Base-by-base conservation (phyloP, 148 eudicot species). In the Camellia granthamiana region DNA sequence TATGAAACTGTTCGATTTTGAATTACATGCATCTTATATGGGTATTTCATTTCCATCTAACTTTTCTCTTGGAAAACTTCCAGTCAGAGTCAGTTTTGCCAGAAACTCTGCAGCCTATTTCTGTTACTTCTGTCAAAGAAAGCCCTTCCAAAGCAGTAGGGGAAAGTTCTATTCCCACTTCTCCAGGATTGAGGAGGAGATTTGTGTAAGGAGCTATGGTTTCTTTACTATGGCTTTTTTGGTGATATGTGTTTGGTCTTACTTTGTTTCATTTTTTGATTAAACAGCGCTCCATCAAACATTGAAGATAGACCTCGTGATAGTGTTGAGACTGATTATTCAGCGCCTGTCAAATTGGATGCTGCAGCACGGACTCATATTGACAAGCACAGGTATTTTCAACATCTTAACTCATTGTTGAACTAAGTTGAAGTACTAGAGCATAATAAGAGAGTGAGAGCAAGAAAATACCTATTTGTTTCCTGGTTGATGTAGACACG, bases 181-280 rank as follows among this genome's bases (percentile, higher is more conserved):
- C 91, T 55, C 77, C 89, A 77, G 92, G 91, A 78, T 82, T 93
- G 79, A 90, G 99, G 83, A 93, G 92, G 84, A 91, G 99, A 89
- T 47, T 81, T 74, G 92, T 81, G 98, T 95, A 88, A 85, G 97
- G 61, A 69, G 74, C 52, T 62, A 18, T 81, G 9, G 63, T 60
- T 49, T 51, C 72, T 56, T 61, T 38, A 5, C 4, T 63, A 30
- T 30, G 30, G 30, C 30, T 62, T 70, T 19, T 64, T 66, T 70
- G 56, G 42, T 78, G 44, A 1, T 69, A 18, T 77, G 19, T 65
- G 63, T 66, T 80, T 54, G n/a, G 42, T 60, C 74, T 4, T 23
- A n/a, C 55, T 47, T 72, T 70, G n/a, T 43, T 82, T 8, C 30
- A 41, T 44, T 77, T 67, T 43, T 78, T 63, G 67, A 23, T 69